These are phyloP conservation scores for Paramyrothecium sp. DNA, from an alignment of 2,329 filamentous ascomycete species.

Conservation along the genomic window DNA sequence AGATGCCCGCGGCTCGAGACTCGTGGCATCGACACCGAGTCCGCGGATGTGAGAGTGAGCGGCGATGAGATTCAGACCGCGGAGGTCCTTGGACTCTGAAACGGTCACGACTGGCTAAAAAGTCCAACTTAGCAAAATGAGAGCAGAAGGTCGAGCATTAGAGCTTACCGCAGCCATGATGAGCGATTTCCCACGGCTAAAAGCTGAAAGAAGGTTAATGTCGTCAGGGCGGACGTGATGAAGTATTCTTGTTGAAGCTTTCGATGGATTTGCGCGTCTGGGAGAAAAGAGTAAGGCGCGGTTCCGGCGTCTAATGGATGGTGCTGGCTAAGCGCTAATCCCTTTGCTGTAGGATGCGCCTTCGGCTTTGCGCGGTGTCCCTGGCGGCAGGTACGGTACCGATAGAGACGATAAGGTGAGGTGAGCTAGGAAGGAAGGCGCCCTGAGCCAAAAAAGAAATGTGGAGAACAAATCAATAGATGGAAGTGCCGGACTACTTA, in stretches of 20 bases:
- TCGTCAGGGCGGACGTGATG: background rate
- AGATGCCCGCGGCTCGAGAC: constrained; percentile 77
- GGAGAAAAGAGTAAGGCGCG: background rate
- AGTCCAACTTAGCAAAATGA: constrained; percentile 16
- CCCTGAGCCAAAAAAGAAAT: too few species aligned
- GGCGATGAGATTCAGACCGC: constrained; percentile 94
- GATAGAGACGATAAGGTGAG: background rate
- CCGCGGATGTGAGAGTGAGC: constrained; percentile 98
- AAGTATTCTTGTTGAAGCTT: background rate
- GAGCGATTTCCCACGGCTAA: constrained; percentile 7
- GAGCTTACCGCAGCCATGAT: constrained; percentile 54
- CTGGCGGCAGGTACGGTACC: background rate
- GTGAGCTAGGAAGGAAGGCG: background rate
- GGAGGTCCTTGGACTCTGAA: constrained; percentile 92
- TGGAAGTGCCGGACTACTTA: too few species aligned
- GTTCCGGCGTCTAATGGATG: background rate
- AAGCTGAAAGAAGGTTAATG: background rate
- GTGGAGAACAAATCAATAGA: background rate
- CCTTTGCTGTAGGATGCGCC: background rate
- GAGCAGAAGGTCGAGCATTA: constrained; percentile 4
- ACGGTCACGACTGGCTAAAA: constrained; percentile 68
- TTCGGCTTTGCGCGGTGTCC: background rate
- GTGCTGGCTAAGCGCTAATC: background rate
- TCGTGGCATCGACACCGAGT: constrained; percentile 88
- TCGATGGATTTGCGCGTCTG: background rate